A percentile compares a stretch with the other conserved stretches of the same genome.
These are phyloP conservation scores for Gracilaria vermiculophylla DNA, from an alignment of 23 red algal genomes.

Conservation along the genomic window DNA sequence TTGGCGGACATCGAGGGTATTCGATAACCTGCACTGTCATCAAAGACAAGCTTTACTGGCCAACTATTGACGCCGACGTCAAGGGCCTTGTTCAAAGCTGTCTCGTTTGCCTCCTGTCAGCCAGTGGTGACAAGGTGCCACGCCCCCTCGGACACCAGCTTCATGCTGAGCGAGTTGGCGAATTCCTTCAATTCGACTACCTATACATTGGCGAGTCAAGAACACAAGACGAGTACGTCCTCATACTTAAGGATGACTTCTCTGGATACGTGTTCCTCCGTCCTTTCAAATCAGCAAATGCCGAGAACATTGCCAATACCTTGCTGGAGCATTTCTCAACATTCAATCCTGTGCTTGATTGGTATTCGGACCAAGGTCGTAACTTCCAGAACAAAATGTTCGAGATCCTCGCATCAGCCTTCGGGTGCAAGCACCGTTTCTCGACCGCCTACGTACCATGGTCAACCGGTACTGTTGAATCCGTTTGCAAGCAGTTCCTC, in stretches of 20 bases:
- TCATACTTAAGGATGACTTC: not conserved
- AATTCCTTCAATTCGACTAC: slow-evolving; percentile 5
- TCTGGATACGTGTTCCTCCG: not conserved
- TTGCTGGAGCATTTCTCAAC: not conserved
- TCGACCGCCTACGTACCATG: not conserved
- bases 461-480: slow-evolving; percentile 15
- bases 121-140: not conserved
- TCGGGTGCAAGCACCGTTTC: slow-evolving; percentile 4
- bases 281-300: not conserved
- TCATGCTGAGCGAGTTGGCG: not conserved
- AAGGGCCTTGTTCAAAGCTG: not conserved
- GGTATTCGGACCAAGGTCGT: not conserved
- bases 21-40: not conserved
- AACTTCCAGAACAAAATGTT: slow-evolving; percentile 29
- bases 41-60: not conserved
- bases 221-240: not conserved
- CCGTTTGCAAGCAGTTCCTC: slow-evolving; percentile 1
- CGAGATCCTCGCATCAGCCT: not conserved
- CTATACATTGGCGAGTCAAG: not conserved
- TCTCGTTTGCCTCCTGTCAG: not conserved
- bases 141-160: not conserved
- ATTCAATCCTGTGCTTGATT: not conserved
- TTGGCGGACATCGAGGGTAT: not conserved
- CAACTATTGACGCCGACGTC: not conserved
- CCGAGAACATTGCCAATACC: not conserved